phyloP scores from a whole-genome alignment of 768 basidiomycete species.

The Mycena vulgaris region DNA sequence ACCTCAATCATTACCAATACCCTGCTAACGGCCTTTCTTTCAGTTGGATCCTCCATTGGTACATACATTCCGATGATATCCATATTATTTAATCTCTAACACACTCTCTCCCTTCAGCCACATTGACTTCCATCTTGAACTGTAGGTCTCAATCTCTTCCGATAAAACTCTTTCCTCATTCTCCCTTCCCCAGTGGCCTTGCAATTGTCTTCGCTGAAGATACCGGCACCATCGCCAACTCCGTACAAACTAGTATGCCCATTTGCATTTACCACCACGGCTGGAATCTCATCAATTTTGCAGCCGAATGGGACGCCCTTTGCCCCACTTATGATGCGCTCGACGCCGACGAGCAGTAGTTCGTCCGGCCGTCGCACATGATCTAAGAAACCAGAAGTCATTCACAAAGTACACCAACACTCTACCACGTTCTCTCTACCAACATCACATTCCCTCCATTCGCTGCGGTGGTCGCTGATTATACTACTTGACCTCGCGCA shows the following conservation, averaged over 20 bases:
- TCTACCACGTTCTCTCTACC: too few species aligned
- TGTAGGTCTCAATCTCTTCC: conserved; percentile 43
- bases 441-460: too few species aligned
- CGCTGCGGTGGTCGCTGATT: too few species aligned
- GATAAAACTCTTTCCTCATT: background rate
- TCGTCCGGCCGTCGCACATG: too few species aligned
- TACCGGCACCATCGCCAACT: conserved; percentile 12
- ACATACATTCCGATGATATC: background rate
- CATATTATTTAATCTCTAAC: background rate
- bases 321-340: conserved; percentile 46
- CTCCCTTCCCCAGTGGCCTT: background rate
- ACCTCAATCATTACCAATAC: too few species aligned
- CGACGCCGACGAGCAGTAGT: background rate
- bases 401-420: too few species aligned
- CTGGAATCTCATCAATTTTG: background rate
- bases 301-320: conserved; percentile 45
- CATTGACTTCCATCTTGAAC: conserved; percentile 57
- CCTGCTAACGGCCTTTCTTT: too few species aligned
- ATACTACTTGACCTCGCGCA: too few species aligned
- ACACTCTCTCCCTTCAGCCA: conserved; percentile 40
- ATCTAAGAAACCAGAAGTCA: too few species aligned
- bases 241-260: conserved; percentile 1
- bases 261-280: background rate
- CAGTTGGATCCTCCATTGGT: conserved; percentile 52
- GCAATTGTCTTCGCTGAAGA: conserved; percentile 29